Conservation (phyloP, 202 grass and related monocot species). For the Digitaria exilis region DNA sequence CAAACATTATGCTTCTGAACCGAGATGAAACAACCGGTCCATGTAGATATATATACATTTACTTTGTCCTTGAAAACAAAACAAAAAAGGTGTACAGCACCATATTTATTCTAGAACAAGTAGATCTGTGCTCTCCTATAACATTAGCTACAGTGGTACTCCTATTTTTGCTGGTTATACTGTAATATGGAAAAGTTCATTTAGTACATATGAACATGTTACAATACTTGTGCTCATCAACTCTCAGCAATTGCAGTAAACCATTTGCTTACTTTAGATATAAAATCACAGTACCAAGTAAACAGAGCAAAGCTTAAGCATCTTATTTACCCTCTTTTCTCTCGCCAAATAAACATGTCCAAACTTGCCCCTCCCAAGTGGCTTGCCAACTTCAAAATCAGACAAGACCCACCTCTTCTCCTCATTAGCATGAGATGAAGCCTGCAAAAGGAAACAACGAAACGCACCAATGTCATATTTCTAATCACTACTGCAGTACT, state of each 20-base stretch:
- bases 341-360: constrained; percentile 92
- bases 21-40: background rate
- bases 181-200: no score
- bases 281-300: constrained; percentile 6
- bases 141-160: background rate
- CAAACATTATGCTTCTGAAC: background rate
- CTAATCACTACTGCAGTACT: background rate
- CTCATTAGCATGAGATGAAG: constrained; percentile 31
- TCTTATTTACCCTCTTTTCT: constrained; percentile 70
- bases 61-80: constrained; percentile 3
- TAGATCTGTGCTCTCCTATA: background rate
- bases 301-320: background rate
- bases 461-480: background rate
- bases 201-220: background rate
- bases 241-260: constrained; percentile 5
- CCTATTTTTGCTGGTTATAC: background rate
- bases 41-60: background rate
- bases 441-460: constrained; percentile 37
- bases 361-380: constrained; percentile 92
- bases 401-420: constrained; percentile 79
- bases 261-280: background rate
- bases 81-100: background rate
- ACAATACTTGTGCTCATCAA: background rate
- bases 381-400: constrained; percentile 89
- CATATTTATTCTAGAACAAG: background rate